These are phyloP conservation scores for Arctium lappa DNA, from an alignment of 129 eudicot genomes.

Conservation along the genomic window DNA sequence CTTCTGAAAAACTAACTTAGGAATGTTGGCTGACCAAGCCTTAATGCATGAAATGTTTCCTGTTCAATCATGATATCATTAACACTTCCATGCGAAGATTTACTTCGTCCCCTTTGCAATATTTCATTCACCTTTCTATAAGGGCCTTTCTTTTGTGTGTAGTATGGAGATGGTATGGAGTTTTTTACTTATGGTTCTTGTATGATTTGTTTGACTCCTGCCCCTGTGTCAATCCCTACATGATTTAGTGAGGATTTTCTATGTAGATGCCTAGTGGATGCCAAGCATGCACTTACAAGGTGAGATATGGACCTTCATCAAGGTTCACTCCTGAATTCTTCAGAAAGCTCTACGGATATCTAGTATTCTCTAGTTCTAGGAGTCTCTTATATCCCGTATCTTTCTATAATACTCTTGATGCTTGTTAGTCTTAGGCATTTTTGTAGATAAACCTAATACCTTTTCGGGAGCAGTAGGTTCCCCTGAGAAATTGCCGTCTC, in stretches of 20 bases:
- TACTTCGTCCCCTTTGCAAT: background rate
- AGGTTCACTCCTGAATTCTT: background rate
- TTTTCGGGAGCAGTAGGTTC: background rate
- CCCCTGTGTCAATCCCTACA: background rate
- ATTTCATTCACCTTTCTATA: background rate
- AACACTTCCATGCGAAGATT: background rate
- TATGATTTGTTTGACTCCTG: background rate
- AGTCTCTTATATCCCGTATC: background rate
- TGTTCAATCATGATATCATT: background rate
- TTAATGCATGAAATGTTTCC: background rate
- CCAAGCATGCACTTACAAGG: background rate
- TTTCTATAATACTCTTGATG: background rate
- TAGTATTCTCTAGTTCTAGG: background rate
- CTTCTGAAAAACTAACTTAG: background rate
- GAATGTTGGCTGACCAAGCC: background rate
- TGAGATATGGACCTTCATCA: background rate
- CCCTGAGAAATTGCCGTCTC: background rate
- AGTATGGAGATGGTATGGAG: background rate
- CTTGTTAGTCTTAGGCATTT: background rate
- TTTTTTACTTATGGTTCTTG: background rate
- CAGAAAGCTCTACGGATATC: background rate
- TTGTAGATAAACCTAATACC: background rate
- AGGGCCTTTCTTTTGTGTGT: background rate
- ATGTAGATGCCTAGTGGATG: background rate
- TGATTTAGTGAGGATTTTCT: background rate